Evolutionary conservation across 164 flowering plant genomes (phyloP), one percentile per base, ranked within the genome.

Genomic region (Aristolochia contorta): DNA sequence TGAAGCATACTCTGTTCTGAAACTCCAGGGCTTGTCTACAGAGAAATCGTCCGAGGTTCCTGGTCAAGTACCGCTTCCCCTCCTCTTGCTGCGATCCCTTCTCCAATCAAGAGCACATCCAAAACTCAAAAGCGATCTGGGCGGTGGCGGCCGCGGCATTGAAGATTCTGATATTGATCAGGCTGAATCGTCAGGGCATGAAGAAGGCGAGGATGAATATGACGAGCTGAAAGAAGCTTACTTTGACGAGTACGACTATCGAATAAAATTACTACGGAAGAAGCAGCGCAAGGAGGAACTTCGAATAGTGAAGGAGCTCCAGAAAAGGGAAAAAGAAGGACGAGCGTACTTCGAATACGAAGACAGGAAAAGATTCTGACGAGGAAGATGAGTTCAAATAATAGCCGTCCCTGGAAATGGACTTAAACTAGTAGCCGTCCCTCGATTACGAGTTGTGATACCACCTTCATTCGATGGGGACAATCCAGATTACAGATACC

Each of bases 51-150:
- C 89, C 77, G 95, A 93, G 16, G 83, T 92, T 65, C 95, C 93
- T 55, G 69, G 63, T 58, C 98, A 91, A n/a, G 67, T 91, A 7
- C 95, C 93, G 1, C 96, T 92, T 37, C 86, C 89, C 54, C 96
- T 96, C 18, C 87, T 82, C 71, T 67, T 92, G 82, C 67, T 92
- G 63, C 84, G 93, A 18, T 80, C 96, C 56, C 72, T 92, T 68
- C 71, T 92, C 78, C 98, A 92, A 71, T 79, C 98, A 12, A 84
- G 89, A n/a, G 48, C 89, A 7, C 98, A 92, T 69, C 98, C 98
- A 41, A 92, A 87, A 65, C 90, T 89, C 57, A 54, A 96, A 0
- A 60, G 79, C 54, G 90, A 84, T 30, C 87, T 80, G 62, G 89
- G 85, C 55, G 87, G 79, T 60, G 96, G 85, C 16, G 79, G 67